These are phyloP conservation scores for Aechmea fasciata DNA, from an alignment of 176 grass and related monocot species.

Conservation along the genomic window DNA sequence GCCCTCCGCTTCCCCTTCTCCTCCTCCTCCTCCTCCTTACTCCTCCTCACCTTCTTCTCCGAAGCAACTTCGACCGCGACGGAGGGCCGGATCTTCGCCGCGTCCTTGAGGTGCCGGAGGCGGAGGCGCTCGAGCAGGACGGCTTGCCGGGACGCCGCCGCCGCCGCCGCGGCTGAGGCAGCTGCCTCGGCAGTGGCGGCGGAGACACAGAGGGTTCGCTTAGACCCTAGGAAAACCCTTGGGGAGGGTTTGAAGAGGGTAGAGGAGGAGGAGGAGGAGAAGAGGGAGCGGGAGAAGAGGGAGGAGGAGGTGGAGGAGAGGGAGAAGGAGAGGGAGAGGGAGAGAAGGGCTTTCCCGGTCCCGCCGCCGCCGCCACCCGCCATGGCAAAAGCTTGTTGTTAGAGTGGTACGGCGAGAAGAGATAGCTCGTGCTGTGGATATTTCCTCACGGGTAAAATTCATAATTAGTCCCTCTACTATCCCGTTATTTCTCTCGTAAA, in stretches of 20 bases:
- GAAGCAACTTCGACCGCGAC: background rate
- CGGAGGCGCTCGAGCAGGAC: slow-evolving; percentile 84
- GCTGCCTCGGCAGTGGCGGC: slow-evolving; percentile 24
- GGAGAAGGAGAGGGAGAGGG: slow-evolving; percentile 7
- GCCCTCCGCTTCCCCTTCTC: slow-evolving; percentile 25
- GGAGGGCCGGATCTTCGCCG: background rate
- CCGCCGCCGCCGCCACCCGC: background rate
- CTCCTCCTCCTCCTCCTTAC: slow-evolving; percentile 17
- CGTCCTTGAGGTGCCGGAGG: slow-evolving; percentile 68
- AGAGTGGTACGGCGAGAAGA: background rate
- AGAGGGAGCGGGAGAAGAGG: slow-evolving; percentile 28
- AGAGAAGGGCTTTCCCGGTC: slow-evolving; percentile 10
- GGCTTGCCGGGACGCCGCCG: slow-evolving; percentile 39
- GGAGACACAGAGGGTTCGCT: slow-evolving; percentile 34
- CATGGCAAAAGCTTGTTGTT: background rate
- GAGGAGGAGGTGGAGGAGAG: slow-evolving; percentile 4
- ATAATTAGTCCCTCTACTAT: no score
- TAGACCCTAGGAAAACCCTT: slow-evolving; percentile 29
- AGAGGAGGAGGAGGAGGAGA: slow-evolving; percentile 11
- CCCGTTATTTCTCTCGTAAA: no score
- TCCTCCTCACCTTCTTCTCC: slow-evolving; percentile 11
- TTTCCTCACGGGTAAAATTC: no score
- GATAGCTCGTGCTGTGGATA: background rate
- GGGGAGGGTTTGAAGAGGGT: slow-evolving; percentile 19
- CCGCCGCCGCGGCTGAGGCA: slow-evolving; percentile 9